A percentile compares a stretch with the other conserved stretches of the same genome.
These are phyloP conservation scores for Leishmania tropica DNA, from an alignment of 208 protist genomes.

Conservation along the genomic window DNA sequence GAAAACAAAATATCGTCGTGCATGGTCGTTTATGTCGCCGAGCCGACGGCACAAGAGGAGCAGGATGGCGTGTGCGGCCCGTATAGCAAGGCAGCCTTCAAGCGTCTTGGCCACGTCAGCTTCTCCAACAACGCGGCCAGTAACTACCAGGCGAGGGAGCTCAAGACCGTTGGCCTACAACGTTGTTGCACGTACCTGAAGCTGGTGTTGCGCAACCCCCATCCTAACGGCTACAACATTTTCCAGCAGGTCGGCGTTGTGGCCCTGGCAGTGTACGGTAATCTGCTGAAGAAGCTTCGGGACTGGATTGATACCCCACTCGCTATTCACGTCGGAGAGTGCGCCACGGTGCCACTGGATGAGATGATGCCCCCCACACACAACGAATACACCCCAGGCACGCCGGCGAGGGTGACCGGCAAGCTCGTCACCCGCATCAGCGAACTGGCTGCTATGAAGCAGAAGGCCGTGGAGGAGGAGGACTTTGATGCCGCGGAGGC, in stretches of 20 bases:
- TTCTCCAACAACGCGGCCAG: conserved; percentile 69
- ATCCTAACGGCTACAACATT: conserved; percentile 82
- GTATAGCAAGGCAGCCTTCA: conserved; percentile 62
- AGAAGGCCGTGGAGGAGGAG: conserved; percentile 73
- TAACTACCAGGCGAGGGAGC: conserved; percentile 68
- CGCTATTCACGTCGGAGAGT: conserved; percentile 58
- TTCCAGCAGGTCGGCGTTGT: conserved; percentile 90
- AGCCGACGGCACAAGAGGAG: conserved; percentile 50
- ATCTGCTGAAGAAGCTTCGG: conserved; percentile 43
- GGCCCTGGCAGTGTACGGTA: conserved; percentile 75
- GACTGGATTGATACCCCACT: conserved; percentile 30
- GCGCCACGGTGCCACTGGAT: conserved; percentile 58
- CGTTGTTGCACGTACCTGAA: conserved; percentile 82
- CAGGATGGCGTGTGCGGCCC: conserved; percentile 49
- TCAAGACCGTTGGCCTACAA: conserved; percentile 88
- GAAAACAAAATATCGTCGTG: conserved; percentile 86
- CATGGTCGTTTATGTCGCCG: conserved; percentile 83
- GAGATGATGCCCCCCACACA: conserved; percentile 69
- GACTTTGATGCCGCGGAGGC: conserved; percentile 87
- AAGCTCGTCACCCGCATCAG: conserved; percentile 33
- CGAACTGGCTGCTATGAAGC: conserved; percentile 62
- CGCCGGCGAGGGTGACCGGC: conserved; percentile 14
- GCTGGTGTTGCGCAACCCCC: conserved; percentile 74
- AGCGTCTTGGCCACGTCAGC: conserved; percentile 78
- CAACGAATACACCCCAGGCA: conserved; percentile 32